Base-by-base conservation (phyloP, 306 rosid genomes). In the Vigna unguiculata region DNA sequence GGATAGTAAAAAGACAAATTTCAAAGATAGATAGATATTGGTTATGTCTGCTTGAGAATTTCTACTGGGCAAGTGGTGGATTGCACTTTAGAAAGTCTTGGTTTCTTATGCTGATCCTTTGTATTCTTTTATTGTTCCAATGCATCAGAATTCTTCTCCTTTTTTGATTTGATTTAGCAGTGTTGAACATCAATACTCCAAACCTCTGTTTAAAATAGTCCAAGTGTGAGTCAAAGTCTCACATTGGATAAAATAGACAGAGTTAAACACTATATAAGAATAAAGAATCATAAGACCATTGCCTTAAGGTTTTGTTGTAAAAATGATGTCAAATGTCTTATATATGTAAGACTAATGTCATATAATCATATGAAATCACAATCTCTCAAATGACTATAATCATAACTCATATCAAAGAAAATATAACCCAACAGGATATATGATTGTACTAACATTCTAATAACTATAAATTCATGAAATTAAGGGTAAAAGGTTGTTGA, bases 1-100 rank as follows among this genome's bases (percentile, higher is more conserved):
- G 79, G 79, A 51, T 64, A 32, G 9, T 34, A 36, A 68, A 64
- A 86, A 47, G 36, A 21, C 55, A 69, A 61, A 73, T 57, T 14
- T 41, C 19, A 67, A 70, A 20, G 15, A 14, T 43, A 38, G 48
- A 30, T 17, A 43, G 21, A 57, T 21, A 25, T 63, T 16, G 62
- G 25, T 64, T 28, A 11, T 6, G 24, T 48, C 30, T 15, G n/a
- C 59, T 17, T 43, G 5, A 41, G 40, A 59, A 67, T 55, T 28
- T 69, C 9, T 57, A 13, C 51, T 55, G 53, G 53, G 11, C 5
- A 20, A 59, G 52, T 69, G 71, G 52, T 69, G 70, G 62, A 69
- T 32, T 69, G 69, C 61, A 69, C 59, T 77, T 67, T 55, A 12
- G 47, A 55, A 77, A 9, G 47, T 77, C 51, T 53, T 24, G 21